Percentiles rank a stretch among this genome's conserved stretches.
These are phyloP conservation scores for Cladosporium halotolerans DNA, from an alignment of 2,329 filamentous ascomycete genomes.

Conservation along the genomic window DNA sequence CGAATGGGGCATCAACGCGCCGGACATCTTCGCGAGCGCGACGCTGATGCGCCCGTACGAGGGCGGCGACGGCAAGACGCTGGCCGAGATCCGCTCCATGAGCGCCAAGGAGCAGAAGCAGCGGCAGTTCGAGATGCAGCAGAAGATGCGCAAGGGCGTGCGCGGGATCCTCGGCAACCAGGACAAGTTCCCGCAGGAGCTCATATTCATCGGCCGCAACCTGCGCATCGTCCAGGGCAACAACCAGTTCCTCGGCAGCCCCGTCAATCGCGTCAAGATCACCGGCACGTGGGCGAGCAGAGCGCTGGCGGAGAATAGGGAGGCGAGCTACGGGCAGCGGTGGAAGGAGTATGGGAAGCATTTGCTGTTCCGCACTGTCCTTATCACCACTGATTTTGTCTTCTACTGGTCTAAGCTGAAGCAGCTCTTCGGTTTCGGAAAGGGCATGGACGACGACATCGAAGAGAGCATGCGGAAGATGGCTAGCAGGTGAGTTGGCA, in stretches of 20 bases:
- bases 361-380: conserved; percentile 70
- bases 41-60: conserved; percentile 87
- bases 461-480: conserved; percentile 81
- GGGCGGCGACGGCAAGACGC: conserved; percentile 67
- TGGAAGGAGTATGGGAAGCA: conserved; percentile 68
- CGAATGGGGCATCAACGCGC: conserved; percentile 80
- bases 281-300: conserved; percentile 85
- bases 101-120: conserved; percentile 50
- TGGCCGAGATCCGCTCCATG: conserved; percentile 45
- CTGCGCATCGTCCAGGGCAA: conserved; percentile 90
- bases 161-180: conserved; percentile 78
- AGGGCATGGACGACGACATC: conserved; percentile 90
- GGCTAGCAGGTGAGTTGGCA: conserved; percentile 52
- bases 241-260: conserved; percentile 83
- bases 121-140: conserved; percentile 72
- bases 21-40: conserved; percentile 85
- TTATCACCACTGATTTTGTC: conserved; percentile 69
- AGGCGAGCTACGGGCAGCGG: conserved; percentile 57
- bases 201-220: conserved; percentile 87
- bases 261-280: conserved; percentile 87
- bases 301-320: conserved; percentile 68
- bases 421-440: conserved; percentile 69
- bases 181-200: conserved; percentile 80
- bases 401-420: conserved; percentile 76
- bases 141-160: conserved; percentile 64